These are phyloP conservation scores for Cercophora sp. DNA, from an alignment of 495 filamentous ascomycete species.

Conservation along the genomic window DNA sequence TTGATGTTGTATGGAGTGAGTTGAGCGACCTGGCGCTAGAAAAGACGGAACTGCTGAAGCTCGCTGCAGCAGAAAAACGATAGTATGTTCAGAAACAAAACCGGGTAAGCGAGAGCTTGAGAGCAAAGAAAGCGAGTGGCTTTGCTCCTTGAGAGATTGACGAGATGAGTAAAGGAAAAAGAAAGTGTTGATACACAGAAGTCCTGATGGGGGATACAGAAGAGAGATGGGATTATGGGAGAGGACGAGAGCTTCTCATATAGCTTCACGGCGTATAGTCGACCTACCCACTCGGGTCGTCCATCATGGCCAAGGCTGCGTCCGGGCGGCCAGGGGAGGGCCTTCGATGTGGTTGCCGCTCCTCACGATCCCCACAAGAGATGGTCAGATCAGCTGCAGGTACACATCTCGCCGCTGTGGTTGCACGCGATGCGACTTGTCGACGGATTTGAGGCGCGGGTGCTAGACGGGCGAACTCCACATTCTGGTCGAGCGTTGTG, in stretches of 20 bases:
- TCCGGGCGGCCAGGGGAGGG: background rate
- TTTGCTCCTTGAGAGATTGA: constrained; percentile 41
- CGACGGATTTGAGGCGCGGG: too few species aligned
- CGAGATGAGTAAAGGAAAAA: constrained; percentile 32
- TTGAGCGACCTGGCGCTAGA: constrained; percentile 19
- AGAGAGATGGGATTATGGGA: constrained; percentile 1
- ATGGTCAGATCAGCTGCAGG: background rate
- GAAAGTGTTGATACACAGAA: constrained; percentile 31
- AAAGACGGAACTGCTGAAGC: constrained; percentile 1
- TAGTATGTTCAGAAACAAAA: constrained; percentile 20
- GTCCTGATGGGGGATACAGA: constrained; percentile 10
- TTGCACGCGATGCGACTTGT: constrained; percentile 17
- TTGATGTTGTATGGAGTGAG: constrained; percentile 11
- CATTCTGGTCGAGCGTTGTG: background rate
- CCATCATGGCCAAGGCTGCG: background rate
- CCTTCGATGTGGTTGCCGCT: background rate
- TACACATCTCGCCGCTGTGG: background rate
- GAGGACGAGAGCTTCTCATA: constrained; percentile 13
- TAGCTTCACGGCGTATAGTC: constrained; percentile 10
- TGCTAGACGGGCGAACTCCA: too few species aligned
- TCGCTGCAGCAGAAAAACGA: constrained; percentile 20
- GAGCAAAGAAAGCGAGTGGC: constrained; percentile 56
- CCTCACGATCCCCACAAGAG: background rate
- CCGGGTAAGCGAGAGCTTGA: constrained; percentile 33
- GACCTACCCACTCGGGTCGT: constrained; percentile 1